Conservation (phyloP, 345 rosid genomes). For the Pelargonium nanum region DNA sequence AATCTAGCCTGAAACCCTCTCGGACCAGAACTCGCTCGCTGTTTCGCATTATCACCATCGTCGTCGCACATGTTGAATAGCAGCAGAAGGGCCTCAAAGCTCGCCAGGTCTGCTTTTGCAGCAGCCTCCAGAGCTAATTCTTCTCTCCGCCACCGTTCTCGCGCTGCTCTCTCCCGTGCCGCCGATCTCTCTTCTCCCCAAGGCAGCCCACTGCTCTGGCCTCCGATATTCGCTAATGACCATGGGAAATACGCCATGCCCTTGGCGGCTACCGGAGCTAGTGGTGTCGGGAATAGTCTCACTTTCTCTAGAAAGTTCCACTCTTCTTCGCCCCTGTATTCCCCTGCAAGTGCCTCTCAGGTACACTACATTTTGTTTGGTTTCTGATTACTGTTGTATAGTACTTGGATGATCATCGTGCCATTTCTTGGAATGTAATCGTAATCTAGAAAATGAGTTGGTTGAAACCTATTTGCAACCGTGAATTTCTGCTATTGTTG, state of each 20-base stretch:
- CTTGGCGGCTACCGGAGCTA: not conserved
- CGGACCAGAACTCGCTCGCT: not conserved
- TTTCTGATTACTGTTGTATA: not conserved
- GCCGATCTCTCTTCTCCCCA: not conserved
- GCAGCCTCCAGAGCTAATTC: not conserved
- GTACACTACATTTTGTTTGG: not conserved
- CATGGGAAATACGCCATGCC: not conserved
- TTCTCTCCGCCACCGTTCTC: not conserved
- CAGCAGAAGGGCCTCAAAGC: conserved; percentile 5
- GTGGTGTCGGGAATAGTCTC: not conserved
- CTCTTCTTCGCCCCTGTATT: conserved; percentile 1
- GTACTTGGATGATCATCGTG: not conserved
- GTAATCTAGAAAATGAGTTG: not conserved
- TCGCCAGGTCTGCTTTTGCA: conserved; percentile 8
- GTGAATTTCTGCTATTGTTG: no score
- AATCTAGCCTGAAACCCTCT: not conserved
- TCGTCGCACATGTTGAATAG: conserved; percentile 8
- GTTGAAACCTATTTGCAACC: no score
- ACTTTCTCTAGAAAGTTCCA: not conserved
- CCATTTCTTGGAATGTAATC: no score
- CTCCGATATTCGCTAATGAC: not conserved
- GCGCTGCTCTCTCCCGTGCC: not conserved
- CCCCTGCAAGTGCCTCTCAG: not conserved
- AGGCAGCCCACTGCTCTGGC: not conserved
- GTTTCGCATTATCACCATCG: not conserved